Conservation (phyloP, 2,329 filamentous ascomycete genomes). For the Cladosporium sphaerospermum region DNA sequence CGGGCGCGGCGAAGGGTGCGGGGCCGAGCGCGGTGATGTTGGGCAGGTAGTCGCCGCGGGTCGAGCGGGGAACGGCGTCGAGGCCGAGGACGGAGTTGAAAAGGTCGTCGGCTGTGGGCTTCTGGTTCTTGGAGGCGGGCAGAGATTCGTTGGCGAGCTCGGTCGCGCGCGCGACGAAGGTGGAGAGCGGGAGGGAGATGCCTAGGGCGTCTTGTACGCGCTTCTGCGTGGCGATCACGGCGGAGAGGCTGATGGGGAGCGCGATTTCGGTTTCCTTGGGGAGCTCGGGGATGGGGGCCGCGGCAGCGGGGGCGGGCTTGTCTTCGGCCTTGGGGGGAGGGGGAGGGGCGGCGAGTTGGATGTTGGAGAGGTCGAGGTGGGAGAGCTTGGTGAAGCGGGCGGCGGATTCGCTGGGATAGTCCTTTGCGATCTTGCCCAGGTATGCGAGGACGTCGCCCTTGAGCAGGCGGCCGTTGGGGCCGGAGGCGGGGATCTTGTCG, state of each 20-base stretch:
- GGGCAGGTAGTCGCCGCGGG: constrained; percentile 62
- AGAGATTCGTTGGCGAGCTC: constrained; percentile 84
- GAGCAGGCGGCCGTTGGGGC: constrained; percentile 78
- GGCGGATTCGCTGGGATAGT: constrained; percentile 66
- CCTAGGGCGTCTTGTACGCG: constrained; percentile 72
- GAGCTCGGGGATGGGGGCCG: constrained; percentile 36
- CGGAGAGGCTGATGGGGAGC: constrained; percentile 69
- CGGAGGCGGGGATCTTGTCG: constrained; percentile 76
- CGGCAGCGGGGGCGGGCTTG: constrained; percentile 35
- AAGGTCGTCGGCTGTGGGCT: constrained; percentile 70
- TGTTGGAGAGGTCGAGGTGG: constrained; percentile 90
- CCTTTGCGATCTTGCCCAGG: constrained; percentile 67
- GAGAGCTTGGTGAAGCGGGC: constrained; percentile 65
- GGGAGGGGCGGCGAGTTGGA: constrained; percentile 60
- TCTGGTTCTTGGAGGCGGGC: constrained; percentile 57
- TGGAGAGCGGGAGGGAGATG: constrained; percentile 74
- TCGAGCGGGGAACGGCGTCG: constrained; percentile 44
- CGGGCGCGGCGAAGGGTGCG: constrained; percentile 30
- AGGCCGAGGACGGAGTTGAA: constrained; percentile 84
- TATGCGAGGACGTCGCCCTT: constrained; percentile 95
- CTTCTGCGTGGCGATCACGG: constrained; percentile 74
- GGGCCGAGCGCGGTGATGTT: constrained; percentile 57
- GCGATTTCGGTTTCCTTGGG: constrained; percentile 54
- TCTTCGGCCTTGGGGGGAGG: constrained; percentile 36
- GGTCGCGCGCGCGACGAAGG: constrained; percentile 78